Evolutionary conservation across 441 rosid genomes (phyloP).

Genomic region (Eutrema salsugineum): DNA sequence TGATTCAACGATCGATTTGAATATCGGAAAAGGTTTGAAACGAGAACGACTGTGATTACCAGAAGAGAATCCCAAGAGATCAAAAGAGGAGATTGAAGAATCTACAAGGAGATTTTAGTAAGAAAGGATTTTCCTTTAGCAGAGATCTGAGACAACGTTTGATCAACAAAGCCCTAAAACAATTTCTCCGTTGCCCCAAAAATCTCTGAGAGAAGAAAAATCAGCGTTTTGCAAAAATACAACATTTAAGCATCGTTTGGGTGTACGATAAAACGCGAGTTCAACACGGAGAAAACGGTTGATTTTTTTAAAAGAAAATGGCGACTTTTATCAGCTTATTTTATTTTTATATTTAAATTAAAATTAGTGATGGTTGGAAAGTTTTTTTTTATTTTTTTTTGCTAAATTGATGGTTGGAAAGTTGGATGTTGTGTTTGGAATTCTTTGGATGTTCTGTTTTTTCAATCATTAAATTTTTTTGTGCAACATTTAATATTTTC

Average conservation of each 20-base stretch:
- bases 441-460: too few species aligned
- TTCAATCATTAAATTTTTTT: not conserved
- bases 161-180: conserved; percentile 5
- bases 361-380: not conserved
- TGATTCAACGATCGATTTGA: conserved; percentile 22
- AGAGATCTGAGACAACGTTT: conserved; percentile 21
- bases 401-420: too few species aligned
- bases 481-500: too few species aligned
- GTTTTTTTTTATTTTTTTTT: too few species aligned
- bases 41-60: not conserved
- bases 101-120: not conserved
- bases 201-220: conserved; percentile 4
- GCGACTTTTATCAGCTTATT: not conserved
- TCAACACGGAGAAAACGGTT: conserved; percentile 67
- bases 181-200: not conserved
- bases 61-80: not conserved
- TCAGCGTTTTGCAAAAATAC: conserved; percentile 7
- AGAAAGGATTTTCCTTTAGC: not conserved
- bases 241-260: conserved; percentile 2
- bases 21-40: conserved; percentile 14
- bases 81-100: conserved; percentile 3
- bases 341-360: not conserved
- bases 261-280: conserved; percentile 54
- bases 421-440: too few species aligned
- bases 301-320: not conserved